Conservation (phyloP, 108 stramenopile genomes). For the Discostella stelligeroides region DNA sequence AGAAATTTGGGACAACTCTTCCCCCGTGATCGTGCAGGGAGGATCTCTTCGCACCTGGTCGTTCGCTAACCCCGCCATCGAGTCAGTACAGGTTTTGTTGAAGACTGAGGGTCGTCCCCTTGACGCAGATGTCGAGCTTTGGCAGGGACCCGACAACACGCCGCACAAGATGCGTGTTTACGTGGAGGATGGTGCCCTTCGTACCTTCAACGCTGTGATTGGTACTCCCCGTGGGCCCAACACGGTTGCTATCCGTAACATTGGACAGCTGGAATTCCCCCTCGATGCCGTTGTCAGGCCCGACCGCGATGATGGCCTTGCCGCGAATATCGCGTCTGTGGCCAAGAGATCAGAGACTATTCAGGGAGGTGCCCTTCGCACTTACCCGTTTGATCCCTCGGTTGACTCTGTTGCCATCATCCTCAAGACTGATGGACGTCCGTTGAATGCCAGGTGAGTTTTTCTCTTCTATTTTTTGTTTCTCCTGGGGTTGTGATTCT, state of each 20-base stretch:
- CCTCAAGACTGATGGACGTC: slow-evolving; percentile 80
- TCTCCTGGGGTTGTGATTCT: no score
- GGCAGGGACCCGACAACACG: slow-evolving; percentile 84
- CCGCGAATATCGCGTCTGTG: slow-evolving; percentile 50
- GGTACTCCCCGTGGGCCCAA: slow-evolving; percentile 79
- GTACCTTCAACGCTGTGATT: slow-evolving; percentile 75
- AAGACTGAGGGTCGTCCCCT: slow-evolving; percentile 85
- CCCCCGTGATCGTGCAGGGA: slow-evolving; percentile 77
- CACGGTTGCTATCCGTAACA: slow-evolving; percentile 81
- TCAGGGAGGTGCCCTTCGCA: slow-evolving; percentile 80
- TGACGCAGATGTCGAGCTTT: slow-evolving; percentile 76
- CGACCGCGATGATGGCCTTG: slow-evolving; percentile 56
- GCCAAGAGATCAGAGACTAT: slow-evolving; percentile 55
- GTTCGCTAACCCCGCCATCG: slow-evolving; percentile 59
- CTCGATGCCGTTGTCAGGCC: slow-evolving; percentile 66
- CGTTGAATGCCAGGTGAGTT: slow-evolving; percentile 77
- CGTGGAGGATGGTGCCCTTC: slow-evolving; percentile 74
- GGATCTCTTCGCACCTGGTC: slow-evolving; percentile 80
- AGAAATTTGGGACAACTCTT: slow-evolving; percentile 66
- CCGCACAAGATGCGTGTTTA: slow-evolving; percentile 82
- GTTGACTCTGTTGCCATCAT: slow-evolving; percentile 72
- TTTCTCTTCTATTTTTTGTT: no score
- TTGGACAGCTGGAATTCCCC: slow-evolving; percentile 78
- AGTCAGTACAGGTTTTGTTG: slow-evolving; percentile 70
- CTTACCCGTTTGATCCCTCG: slow-evolving; percentile 70